These are phyloP conservation scores for Abortiporus biennis DNA, from an alignment of 1,284 basidiomycete species.

Conservation along the genomic window DNA sequence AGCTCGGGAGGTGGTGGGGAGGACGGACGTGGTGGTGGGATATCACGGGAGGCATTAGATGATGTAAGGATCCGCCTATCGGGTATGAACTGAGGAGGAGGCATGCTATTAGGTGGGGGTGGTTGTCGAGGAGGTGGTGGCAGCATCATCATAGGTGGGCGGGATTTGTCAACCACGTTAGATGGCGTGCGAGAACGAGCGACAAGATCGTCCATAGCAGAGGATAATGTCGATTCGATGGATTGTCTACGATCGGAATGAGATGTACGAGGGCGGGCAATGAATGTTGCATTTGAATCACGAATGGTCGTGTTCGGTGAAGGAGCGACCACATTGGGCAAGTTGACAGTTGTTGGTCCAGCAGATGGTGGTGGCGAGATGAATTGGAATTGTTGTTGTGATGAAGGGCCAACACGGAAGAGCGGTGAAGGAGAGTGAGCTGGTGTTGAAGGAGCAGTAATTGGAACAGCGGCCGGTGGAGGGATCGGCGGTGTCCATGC, in stretches of 20 bases:
- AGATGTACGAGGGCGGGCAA: constrained; percentile 33
- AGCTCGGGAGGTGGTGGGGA: constrained; percentile 88
- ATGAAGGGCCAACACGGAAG: constrained; percentile 43
- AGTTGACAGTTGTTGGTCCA: constrained; percentile 23
- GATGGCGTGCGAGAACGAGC: constrained; percentile 56
- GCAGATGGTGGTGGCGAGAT: constrained; percentile 46
- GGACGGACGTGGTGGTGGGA: constrained; percentile 74
- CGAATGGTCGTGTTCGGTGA: constrained; percentile 33
- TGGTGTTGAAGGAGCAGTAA: constrained; percentile 15
- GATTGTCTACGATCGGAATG: constrained; percentile 39
- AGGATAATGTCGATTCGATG: constrained; percentile 62
- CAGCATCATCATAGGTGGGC: constrained; percentile 79
- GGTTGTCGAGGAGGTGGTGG: constrained; percentile 81
- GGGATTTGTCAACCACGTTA: constrained; percentile 66
- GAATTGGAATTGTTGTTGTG: constrained; percentile 69
- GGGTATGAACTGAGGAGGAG: constrained; percentile 70
- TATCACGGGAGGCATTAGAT: constrained; percentile 43
- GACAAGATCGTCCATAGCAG: constrained; percentile 34
- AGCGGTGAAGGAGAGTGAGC: constrained; percentile 15
- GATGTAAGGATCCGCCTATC: constrained; percentile 54
- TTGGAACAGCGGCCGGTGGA: constrained; percentile 22
- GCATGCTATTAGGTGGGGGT: constrained; percentile 69
- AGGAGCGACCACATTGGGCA: constrained; percentile 26
- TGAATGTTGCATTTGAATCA: constrained; percentile 38
- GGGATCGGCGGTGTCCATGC: constrained; percentile 43